Evolutionary conservation across 768 basidiomycete genomes (phyloP).

Genomic region (Floccularia luteovirens): DNA sequence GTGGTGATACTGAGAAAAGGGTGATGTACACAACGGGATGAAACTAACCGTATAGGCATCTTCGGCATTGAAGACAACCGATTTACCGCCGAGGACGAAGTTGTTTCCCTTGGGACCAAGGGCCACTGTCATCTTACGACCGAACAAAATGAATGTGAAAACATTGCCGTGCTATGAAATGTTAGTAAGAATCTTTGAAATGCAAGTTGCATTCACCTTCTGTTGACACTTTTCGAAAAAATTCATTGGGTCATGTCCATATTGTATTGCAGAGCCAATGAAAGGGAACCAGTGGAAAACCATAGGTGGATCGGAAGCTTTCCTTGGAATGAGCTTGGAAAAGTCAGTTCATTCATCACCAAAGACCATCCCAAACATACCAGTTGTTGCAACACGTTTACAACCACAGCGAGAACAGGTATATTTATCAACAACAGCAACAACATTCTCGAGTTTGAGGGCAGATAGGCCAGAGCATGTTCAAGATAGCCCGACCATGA

Average conservation of each 20-base stretch:
- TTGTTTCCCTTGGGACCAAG: slow-evolving; percentile 91
- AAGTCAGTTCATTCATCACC: background rate
- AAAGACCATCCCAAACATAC: slow-evolving; percentile 30
- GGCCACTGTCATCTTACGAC: slow-evolving; percentile 85
- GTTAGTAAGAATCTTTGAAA: background rate
- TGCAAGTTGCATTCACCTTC: slow-evolving; percentile 40
- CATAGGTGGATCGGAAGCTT: slow-evolving; percentile 55
- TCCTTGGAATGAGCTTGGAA: background rate
- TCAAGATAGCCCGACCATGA: slow-evolving; percentile 36
- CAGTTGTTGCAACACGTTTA: slow-evolving; percentile 77
- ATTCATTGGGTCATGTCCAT: slow-evolving; percentile 88
- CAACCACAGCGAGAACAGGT: slow-evolving; percentile 56
- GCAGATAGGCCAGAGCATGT: slow-evolving; percentile 29
- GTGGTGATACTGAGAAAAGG: slow-evolving; percentile 4
- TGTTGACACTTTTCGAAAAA: slow-evolving; percentile 78
- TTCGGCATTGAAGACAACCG: slow-evolving; percentile 88
- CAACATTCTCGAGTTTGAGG: slow-evolving; percentile 26
- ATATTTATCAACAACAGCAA: slow-evolving; percentile 53
- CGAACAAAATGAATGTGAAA: slow-evolving; percentile 93
- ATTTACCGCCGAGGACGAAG: slow-evolving; percentile 90
- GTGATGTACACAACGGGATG: background rate
- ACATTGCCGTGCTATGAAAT: slow-evolving; percentile 78
- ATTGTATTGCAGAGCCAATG: slow-evolving; percentile 81
- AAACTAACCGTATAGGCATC: slow-evolving; percentile 83
- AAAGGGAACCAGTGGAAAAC: slow-evolving; percentile 93